These are phyloP conservation scores for Mortierella sp. DNA, from an alignment of 371 early-diverging fungal genomes.

Conservation along the genomic window DNA sequence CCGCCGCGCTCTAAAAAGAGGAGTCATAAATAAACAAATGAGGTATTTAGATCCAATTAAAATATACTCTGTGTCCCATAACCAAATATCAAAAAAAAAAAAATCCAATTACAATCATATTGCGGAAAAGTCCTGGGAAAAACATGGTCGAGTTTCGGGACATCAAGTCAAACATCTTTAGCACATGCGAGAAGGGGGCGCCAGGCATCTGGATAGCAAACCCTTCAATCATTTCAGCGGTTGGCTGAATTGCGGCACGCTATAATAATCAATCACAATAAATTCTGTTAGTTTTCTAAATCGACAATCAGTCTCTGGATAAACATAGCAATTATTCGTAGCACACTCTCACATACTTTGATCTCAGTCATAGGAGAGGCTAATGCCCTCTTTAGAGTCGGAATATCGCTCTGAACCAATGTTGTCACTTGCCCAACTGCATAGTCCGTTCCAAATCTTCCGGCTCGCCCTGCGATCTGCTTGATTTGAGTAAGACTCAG, in stretches of 20 bases:
- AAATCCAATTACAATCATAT: slow-evolving; percentile 37
- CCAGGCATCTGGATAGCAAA: slow-evolving; percentile 83
- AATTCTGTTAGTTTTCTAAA: background rate
- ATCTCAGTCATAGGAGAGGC: slow-evolving; percentile 51
- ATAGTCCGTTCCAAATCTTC: slow-evolving; percentile 83
- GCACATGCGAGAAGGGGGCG: slow-evolving; percentile 68
- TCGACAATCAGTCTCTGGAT: background rate
- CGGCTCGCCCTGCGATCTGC: slow-evolving; percentile 97
- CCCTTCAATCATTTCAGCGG: slow-evolving; percentile 82
- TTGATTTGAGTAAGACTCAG: slow-evolving; percentile 85
- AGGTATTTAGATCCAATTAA: slow-evolving; percentile 73
- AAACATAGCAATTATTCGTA: no score
- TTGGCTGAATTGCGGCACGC: slow-evolving; percentile 86
- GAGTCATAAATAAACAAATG: background rate
- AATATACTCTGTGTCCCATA: slow-evolving; percentile 34
- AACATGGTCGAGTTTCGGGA: slow-evolving; percentile 33
- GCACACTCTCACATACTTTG: slow-evolving; percentile 23
- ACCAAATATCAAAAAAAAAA: no score
- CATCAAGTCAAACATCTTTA: slow-evolving; percentile 62
- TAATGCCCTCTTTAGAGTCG: slow-evolving; percentile 39
- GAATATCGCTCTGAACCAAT: slow-evolving; percentile 56
- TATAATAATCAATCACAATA: slow-evolving; percentile 31
- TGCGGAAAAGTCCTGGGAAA: slow-evolving; percentile 27
- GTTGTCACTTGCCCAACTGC: slow-evolving; percentile 75
- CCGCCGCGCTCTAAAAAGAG: slow-evolving; percentile 66